Base-by-base conservation (phyloP, 768 basidiomycete genomes). In the Boletus edulis region DNA sequence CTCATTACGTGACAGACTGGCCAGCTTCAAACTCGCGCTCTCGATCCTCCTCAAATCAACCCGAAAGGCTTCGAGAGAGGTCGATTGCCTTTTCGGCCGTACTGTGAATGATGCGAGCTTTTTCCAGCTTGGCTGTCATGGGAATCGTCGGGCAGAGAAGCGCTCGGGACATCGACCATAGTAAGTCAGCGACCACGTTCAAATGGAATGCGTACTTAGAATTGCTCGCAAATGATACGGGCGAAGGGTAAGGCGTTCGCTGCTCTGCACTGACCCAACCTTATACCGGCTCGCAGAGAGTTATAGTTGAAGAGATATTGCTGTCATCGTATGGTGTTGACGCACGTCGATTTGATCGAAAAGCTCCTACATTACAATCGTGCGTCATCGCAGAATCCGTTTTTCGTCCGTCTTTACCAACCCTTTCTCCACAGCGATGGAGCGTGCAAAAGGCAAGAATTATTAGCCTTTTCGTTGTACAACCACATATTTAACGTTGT, bases 321-420 rank as follows among this genome's bases (percentile, higher is more conserved):
- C 73, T 98, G 96, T 73, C 81, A 95, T 44, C 83, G 96, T 45
- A 98, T 98, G 96, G 91, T 98, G 6, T 76, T 98, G 51, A 98
- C 95, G 0, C 96, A 98, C 70, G 96, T 98, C 52, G 96, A 98
- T 73, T 79, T 98, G 59, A 98, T 98, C 62, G 96, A 98, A 75
- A 98, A 98, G 73, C 80, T 98, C 15, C 77, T 98, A 22, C 93
- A 96, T 65, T 98, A 96, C 71, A 96, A 95, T 72, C 94, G 94
- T 97, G 49, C 53, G 71, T 65, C 43, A 18, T 43, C 49, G 62
- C 89, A 77, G 17, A 54, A 41, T 50, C 41, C 13, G 13, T 27
- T 51, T 41, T 18, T 46, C 27, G 5, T 47, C 34, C 11, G 0
- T 1, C 15, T 45, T 24, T 4, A 34, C 51, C 29, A 10, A 58